phyloP scores from a whole-genome alignment of 2,329 filamentous ascomycete species.

The Fusarium illudens region DNA sequence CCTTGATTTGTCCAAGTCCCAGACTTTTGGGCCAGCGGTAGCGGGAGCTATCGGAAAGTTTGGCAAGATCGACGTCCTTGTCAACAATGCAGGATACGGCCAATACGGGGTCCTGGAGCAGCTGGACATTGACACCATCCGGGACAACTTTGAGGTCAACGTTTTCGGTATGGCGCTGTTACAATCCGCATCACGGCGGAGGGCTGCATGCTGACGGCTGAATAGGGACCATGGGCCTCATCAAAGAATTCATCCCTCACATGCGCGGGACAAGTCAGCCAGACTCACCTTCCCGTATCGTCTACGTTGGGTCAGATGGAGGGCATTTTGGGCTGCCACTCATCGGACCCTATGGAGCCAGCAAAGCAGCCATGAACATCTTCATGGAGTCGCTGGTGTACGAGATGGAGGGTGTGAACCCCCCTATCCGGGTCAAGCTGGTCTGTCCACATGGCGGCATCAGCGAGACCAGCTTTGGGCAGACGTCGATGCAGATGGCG shows the following conservation, averaged over 20 bases:
- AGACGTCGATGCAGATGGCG: constrained; percentile 23
- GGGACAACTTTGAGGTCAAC: constrained; percentile 24
- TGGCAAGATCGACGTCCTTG: constrained; percentile 24
- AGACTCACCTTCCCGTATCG: constrained; percentile 9
- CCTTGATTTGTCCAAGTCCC: constrained; percentile 17
- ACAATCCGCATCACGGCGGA: background rate
- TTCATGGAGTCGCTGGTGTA: constrained; percentile 10
- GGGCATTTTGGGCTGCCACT: constrained; percentile 16
- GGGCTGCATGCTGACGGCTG: constrained; percentile 12
- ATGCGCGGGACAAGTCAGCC: constrained; percentile 9
- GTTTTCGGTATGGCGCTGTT: constrained; percentile 20
- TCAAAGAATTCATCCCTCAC: constrained; percentile 25
- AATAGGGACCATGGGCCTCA: constrained; percentile 7
- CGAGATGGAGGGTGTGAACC: constrained; percentile 14
- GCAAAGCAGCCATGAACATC: constrained; percentile 26
- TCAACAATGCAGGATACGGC: constrained; percentile 25
- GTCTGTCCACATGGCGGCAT: constrained; percentile 15
- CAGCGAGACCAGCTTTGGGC: constrained; percentile 20
- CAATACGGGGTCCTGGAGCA: constrained; percentile 16
- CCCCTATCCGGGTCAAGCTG: constrained; percentile 16
- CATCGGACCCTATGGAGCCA: constrained; percentile 27
- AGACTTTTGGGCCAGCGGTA: constrained; percentile 20
- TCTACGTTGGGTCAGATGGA: constrained; percentile 15
- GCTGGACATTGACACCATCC: constrained; percentile 11
- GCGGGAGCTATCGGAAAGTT: constrained; percentile 23